Conservation (phyloP, 805 yeast genomes). For the Myxozyma lipomycoides region DNA sequence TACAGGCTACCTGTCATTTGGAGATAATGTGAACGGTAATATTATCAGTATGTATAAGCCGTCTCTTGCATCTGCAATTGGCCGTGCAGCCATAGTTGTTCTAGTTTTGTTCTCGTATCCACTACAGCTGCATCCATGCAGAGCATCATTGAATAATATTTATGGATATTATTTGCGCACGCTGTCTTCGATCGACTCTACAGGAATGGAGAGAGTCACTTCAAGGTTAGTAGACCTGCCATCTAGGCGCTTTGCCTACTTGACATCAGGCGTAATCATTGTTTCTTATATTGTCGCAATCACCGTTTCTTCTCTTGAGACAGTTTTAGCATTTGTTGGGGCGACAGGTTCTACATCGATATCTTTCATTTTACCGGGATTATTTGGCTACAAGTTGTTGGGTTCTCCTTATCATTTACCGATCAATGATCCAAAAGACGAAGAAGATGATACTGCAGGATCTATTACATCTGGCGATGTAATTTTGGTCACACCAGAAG, state of each 20-base stretch:
- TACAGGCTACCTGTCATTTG: constrained; percentile 82
- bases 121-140: constrained; percentile 83
- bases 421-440: constrained; percentile 13
- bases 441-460: constrained; percentile 9
- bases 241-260: constrained; percentile 36
- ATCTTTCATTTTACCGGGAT: constrained; percentile 84
- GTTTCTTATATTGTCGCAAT: constrained; percentile 62
- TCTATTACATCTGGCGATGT: constrained; percentile 2
- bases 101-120: constrained; percentile 84
- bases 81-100: constrained; percentile 73
- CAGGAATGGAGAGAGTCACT: constrained; percentile 25
- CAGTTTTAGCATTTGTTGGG: constrained; percentile 82
- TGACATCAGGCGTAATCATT: constrained; percentile 46
- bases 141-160: constrained; percentile 78
- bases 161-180: constrained; percentile 31
- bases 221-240: constrained; percentile 9
- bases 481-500: constrained; percentile 17
- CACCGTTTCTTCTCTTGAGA: constrained; percentile 67
- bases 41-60: constrained; percentile 73
- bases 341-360: constrained; percentile 91
- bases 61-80: constrained; percentile 64
- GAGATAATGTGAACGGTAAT: constrained; percentile 72
- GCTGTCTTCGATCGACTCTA: constrained; percentile 2
- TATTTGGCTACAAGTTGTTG: constrained; percentile 72
- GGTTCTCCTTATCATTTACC: constrained; percentile 37